Evolutionary conservation across 371 early-diverging fungal species (phyloP), one percentile per base, ranked within the genome.

Genomic region (Dinochytrium kinnereticum): DNA sequence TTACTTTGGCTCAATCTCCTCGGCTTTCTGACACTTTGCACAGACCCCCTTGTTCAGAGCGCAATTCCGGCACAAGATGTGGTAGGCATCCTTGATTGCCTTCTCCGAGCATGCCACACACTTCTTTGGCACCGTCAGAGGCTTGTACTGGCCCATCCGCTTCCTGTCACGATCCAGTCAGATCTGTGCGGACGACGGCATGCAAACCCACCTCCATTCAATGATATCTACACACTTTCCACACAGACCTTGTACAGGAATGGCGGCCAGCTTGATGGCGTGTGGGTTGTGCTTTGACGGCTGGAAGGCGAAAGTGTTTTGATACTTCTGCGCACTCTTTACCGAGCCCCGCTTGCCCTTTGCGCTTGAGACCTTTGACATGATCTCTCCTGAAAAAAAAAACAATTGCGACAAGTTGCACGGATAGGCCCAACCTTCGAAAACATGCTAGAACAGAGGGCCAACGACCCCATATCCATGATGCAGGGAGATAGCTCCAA

Each of bases 91-190:
- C 73, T 89, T 93, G 74, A 98, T 89, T 5, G 90, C 82, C 78
- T 94, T 96, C 77, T 93, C 89, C 61, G 91, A 76, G 84, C 98
- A 96, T 33, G 73, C 53, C n/a, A 90, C 85, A 72, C 98, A 98
- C 82, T 90, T 93, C 81, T 95, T 95, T 59, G 92, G 88, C 31
- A 88, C 88, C 7, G 96, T 95, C 76, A 98, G 87, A 57, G 96
- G 95, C 87, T 98, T 98, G 87, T 98, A 98, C 84, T 98, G 96
- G 80, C 93, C 90, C 86, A 92, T 96, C 80, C 93, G 91, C 79
- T 98, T 98, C 67, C 95, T 80, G 57, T 24, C 24, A 64, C 13
- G 7, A 15, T 64, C 36, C 17, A 3, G 36, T 10, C 37, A 31
- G 3, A 34, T 34, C 21, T 55, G 10, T 13, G 49, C 49, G 21